phyloP scores from a whole-genome alignment of 306 rosid genomes.

The Hippophae tibetana region DNA sequence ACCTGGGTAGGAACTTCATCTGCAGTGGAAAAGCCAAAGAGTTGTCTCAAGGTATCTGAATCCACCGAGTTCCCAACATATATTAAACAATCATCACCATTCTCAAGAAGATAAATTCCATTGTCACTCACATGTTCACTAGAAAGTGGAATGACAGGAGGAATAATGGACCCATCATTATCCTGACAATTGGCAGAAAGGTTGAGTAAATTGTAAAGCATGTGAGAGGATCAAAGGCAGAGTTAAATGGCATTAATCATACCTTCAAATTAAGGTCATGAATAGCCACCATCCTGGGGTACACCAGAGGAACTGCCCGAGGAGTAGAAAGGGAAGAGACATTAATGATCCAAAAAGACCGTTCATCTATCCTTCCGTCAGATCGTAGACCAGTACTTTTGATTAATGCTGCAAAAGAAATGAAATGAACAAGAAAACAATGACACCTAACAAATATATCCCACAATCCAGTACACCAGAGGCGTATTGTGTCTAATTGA shows the following conservation, averaged over 20 bases:
- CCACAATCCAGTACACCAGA: neutral
- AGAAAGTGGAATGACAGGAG: constrained; percentile 76
- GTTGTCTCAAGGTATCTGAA: constrained; percentile 44
- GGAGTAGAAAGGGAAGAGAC: constrained; percentile 75
- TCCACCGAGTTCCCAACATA: constrained; percentile 63
- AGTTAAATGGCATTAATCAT: constrained; percentile 2
- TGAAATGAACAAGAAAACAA: constrained; percentile 17
- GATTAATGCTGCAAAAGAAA: constrained; percentile 58
- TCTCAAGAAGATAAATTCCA: constrained; percentile 91
- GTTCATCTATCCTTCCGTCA: constrained; percentile 86
- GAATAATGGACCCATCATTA: constrained; percentile 50
- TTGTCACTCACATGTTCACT: constrained; percentile 75
- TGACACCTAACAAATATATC: neutral
- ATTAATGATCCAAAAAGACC: constrained; percentile 78
- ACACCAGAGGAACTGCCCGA: constrained; percentile 85
- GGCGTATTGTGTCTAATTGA: neutral
- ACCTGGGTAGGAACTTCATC: constrained; percentile 79
- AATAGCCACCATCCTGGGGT: constrained; percentile 87
- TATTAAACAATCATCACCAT: constrained; percentile 83
- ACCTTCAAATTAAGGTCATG: constrained; percentile 79
- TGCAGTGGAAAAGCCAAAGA: constrained; percentile 62
- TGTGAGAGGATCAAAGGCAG: neutral
- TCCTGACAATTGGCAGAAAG: constrained; percentile 42
- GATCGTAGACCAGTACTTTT: constrained; percentile 74
- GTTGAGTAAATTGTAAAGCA: constrained; percentile 17